These are phyloP conservation scores for Peronosclerospora sorghi DNA, from an alignment of 352 stramenopile genomes.

Conservation along the genomic window DNA sequence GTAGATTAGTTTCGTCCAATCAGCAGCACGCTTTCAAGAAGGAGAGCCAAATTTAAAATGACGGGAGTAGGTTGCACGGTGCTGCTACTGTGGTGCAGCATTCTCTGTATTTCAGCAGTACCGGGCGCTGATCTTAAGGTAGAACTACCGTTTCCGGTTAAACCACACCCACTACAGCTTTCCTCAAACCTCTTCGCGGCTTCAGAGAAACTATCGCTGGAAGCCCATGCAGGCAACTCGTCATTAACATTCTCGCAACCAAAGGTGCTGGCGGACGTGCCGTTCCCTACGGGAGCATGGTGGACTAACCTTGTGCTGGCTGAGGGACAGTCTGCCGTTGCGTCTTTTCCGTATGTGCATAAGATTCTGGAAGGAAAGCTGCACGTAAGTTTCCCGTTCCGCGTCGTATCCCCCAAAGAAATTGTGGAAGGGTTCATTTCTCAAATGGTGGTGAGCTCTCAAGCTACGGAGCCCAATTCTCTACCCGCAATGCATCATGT, in stretches of 20 bases:
- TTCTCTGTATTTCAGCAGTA: conserved; percentile 4
- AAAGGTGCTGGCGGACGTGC: conserved; percentile 31
- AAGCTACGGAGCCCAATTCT: conserved; percentile 1
- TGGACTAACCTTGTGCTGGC: conserved; percentile 77
- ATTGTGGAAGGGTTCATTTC: conserved; percentile 67
- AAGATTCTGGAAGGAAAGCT: conserved; percentile 43
- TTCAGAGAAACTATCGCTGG: conserved; percentile 25
- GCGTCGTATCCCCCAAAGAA: conserved; percentile 42
- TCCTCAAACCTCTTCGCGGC: conserved; percentile 36
- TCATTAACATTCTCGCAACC: neutral
- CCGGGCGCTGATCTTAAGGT: conserved; percentile 10
- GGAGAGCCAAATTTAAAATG: too few species aligned
- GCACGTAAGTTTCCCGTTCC: conserved; percentile 71
- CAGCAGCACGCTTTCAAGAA: too few species aligned
- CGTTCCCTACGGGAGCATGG: conserved; percentile 71
- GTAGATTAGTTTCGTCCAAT: too few species aligned
- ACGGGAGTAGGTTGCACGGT: too few species aligned
- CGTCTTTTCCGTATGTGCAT: conserved; percentile 61
- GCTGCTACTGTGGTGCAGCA: too few species aligned
- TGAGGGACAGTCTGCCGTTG: conserved; percentile 40
- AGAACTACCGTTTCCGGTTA: conserved; percentile 40
- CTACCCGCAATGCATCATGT: conserved; percentile 33
- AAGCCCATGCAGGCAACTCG: conserved; percentile 11
- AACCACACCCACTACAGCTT: conserved; percentile 40
- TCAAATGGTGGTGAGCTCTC: conserved; percentile 43